Base-by-base conservation (phyloP, 805 yeast species). In the Saccharomycopsis fodiens region DNA sequence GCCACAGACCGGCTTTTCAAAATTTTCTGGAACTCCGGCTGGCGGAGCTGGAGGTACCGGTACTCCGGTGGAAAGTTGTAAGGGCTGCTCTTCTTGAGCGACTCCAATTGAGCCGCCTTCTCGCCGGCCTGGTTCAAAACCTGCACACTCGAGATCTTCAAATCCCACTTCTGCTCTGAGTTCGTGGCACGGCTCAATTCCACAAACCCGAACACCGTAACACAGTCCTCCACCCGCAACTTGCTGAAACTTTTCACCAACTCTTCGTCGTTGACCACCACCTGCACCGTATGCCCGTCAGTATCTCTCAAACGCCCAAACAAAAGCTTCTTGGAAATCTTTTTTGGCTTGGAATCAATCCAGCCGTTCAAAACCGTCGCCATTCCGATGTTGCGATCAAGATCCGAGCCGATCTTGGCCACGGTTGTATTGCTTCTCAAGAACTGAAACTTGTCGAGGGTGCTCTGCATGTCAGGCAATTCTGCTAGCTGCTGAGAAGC, bases 261-360 rank as follows among this genome's bases (percentile, higher is more conserved):
- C 0, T 59, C 60, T 20, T 59, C 62, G 43, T 67, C 72, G 22
- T 57, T 57, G 10, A 63, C 57, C 39, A 74, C 64, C 45, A 85
- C 52, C 56, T 89, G 96, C 6, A 79, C 69, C 6, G 63, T 52
- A 39, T 79, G 75, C 0, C 96, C 96, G 35, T 76, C 67, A 27
- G 68, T 57, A 58, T 89, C 97, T 51, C 97, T 69, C 12, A 91
- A 63, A 22, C 73, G 76, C 2, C 83, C 93, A 67, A 93, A 91
- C 1, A 76, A 70, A 41, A 85, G 66, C 8, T 63, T 63, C 43
- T 77, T 78, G 3, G 91, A 79, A 44, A 85, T 66, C 44, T 78
- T 76, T 44, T 82, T 72, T 0, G 96, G 93, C 52, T 81, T 79
- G 19, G 74, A 68, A 56, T 86, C 78, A 15, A 91, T 73, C 87